Base-by-base conservation (phyloP, 352 stramenopile genomes). In the Blastocystis sp. region DNA sequence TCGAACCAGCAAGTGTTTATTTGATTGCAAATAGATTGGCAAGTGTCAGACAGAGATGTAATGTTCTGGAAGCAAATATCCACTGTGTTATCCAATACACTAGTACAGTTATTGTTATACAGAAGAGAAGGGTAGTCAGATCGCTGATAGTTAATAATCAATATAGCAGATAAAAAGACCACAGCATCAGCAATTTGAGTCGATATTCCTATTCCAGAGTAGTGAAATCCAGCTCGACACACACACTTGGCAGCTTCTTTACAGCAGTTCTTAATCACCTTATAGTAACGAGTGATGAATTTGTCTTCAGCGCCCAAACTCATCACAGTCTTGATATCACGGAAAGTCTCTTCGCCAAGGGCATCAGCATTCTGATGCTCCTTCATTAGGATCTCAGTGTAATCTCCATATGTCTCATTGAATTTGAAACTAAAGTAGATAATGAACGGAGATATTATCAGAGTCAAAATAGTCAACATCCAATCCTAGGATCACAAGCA, bases 281-380 rank as follows among this genome's bases (percentile, higher is more conserved):
- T 69, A 26, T 93, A 90, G 80, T 94, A 95, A 76, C 94, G 94
- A 64, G 13, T 23, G 15, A 92, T 90, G 63, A 94, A 94, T 39
- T 93, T 90, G 7, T 91, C 63, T 34, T 94, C 92, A 0, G 93
- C 91, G 79, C 94, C 94, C 90, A 95, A 94, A 91, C 93, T 93
- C 90, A 94, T 92, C 39, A 95, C 93, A 0, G 93, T 95, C 34
- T 92, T 92, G 8, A 94, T 92, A 59, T 94, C 94, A 50, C 92
- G 91, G 47, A 95, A 90, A 1, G 92, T 91, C 59, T 95, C 93
- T 63, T 95, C 92, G 1, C 92, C 92, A 23, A 95, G 79, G 0
- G 92, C 92, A 47, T 93, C 93, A 37, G 92, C 93, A 62, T 94
- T 53, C 23, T 79, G 77, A 43, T 88, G 62, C 26, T 88, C 77